Percentiles rank a stretch among this genome's conserved stretches.
phyloP scores from a whole-genome alignment of 2,329 filamentous ascomycete genomes.

The Colletotrichum sp. region DNA sequence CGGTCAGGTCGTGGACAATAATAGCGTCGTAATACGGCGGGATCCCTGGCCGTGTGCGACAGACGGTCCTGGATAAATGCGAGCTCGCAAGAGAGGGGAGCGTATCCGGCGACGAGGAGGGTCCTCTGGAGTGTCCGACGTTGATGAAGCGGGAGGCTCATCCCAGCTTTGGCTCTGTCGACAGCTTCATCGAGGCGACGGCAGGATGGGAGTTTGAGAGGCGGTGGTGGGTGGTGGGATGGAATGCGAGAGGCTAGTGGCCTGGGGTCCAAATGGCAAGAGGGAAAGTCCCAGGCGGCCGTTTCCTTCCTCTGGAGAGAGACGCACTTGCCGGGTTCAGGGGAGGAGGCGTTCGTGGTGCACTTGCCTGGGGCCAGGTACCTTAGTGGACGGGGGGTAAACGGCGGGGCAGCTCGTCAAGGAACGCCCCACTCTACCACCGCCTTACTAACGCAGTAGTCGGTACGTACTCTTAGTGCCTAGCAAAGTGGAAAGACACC shows the following conservation, averaged over 20 bases:
- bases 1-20: not conserved
- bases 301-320: constrained; percentile 13
- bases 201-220: not conserved
- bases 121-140: not conserved
- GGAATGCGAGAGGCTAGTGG: not conserved
- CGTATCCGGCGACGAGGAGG: not conserved
- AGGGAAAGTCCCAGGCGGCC: constrained; percentile 3
- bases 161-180: not conserved
- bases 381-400: not conserved
- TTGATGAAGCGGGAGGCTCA: not conserved
- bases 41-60: constrained; percentile 4
- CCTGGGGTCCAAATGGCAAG: not conserved
- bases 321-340: constrained; percentile 7
- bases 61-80: not conserved
- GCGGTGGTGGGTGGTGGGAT: not conserved
- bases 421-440: not conserved
- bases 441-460: not conserved
- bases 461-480: not conserved
- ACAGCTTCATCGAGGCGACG: not conserved
- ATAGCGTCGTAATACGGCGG: not conserved
- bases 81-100: not conserved
- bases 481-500: not conserved
- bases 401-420: not conserved
- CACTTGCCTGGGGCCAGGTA: not conserved
- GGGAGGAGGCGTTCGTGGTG: not conserved